A percentile compares a stretch with the other conserved stretches of the same genome.
phyloP scores from a whole-genome alignment of 352 stramenopile species.

The Phytophthora pseudosyringae region DNA sequence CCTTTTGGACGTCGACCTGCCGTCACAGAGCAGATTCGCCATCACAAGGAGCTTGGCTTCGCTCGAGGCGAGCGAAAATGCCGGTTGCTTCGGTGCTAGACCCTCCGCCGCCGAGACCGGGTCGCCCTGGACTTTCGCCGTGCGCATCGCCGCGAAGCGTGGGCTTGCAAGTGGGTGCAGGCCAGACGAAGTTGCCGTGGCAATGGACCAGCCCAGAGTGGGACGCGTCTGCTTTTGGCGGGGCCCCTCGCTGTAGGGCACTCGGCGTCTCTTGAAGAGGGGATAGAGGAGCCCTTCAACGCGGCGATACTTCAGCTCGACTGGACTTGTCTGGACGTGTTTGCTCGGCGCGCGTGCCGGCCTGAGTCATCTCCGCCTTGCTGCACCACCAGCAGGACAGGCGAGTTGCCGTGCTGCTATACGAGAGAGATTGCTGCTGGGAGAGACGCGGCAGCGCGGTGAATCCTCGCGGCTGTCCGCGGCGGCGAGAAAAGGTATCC shows the following conservation, averaged over 20 bases:
- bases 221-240: constrained; percentile 16
- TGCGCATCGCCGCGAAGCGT: background rate
- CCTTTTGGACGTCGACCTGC: background rate
- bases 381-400: constrained; percentile 13
- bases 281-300: constrained; percentile 6
- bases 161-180: constrained; percentile 7
- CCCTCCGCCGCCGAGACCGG: no score
- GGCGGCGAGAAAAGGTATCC: no score
- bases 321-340: constrained; percentile 38
- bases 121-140: no score
- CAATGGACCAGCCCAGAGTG: constrained; percentile 9
- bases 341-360: background rate
- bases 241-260: background rate
- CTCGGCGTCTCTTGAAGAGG: constrained; percentile 6
- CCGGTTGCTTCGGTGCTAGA: no score
- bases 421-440: background rate
- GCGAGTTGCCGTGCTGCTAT: background rate
- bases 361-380: constrained; percentile 20
- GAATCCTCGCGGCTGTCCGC: constrained; percentile 4
- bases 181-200: no score
- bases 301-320: constrained; percentile 28
- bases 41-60: no score
- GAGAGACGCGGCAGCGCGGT: background rate
- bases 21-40: no score
- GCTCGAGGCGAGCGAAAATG: background rate